Percentiles rank a stretch among this genome's conserved stretches.
These are phyloP conservation scores for Aphanocladium album DNA, from an alignment of 2,329 filamentous ascomycete genomes.

Conservation along the genomic window DNA sequence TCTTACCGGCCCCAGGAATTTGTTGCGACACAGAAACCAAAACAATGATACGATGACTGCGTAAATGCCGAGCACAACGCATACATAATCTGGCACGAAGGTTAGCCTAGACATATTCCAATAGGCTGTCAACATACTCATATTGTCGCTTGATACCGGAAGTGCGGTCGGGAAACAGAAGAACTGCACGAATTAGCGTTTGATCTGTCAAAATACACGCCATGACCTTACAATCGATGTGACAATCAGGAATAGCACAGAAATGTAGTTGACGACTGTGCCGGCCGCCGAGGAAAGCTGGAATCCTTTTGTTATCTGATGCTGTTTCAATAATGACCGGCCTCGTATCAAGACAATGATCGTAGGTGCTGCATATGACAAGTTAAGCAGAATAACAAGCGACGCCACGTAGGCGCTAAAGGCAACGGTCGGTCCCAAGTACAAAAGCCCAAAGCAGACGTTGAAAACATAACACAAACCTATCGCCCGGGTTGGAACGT, in stretches of 20 bases:
- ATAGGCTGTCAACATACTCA: constrained; percentile 22
- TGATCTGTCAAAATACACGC: not conserved
- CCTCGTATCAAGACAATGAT: constrained; percentile 33
- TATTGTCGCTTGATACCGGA: constrained; percentile 24
- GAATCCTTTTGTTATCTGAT: constrained; percentile 23
- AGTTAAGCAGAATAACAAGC: constrained; percentile 41
- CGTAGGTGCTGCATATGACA: constrained; percentile 41
- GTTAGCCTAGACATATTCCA: not conserved
- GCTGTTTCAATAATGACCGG: constrained; percentile 25
- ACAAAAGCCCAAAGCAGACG: constrained; percentile 40
- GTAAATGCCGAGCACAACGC: constrained; percentile 32
- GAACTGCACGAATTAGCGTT: constrained; percentile 20
- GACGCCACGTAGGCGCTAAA: constrained; percentile 42
- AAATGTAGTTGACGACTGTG: constrained; percentile 26
- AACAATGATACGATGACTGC: constrained; percentile 7
- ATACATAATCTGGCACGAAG: constrained; percentile 28
- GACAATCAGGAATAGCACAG: constrained; percentile 32
- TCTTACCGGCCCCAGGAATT: constrained; percentile 12
- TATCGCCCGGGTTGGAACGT: constrained; percentile 39
- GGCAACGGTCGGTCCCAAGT: constrained; percentile 40
- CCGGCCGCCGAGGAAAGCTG: constrained; percentile 25
- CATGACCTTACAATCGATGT: constrained; percentile 29
- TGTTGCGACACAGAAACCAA: not conserved
- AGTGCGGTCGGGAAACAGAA: constrained; percentile 28
- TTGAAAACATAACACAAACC: constrained; percentile 38